phyloP scores from a whole-genome alignment of 2,329 filamentous ascomycete species.

The Sclerotinia borealis region DNA sequence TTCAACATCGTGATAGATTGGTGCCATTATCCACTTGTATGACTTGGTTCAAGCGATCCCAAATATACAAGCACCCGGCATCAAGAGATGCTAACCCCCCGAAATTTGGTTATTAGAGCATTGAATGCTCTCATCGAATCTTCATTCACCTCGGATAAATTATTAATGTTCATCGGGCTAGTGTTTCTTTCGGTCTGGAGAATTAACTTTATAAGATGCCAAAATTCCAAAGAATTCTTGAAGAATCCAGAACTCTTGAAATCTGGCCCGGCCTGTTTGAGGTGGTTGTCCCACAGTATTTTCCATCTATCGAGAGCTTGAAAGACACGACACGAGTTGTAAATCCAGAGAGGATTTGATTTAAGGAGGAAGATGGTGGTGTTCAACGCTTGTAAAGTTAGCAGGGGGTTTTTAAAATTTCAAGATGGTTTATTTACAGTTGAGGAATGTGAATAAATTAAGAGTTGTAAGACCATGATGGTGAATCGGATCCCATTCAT shows the following conservation, averaged over 20 bases:
- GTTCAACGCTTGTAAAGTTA: not conserved
- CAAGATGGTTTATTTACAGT: not conserved
- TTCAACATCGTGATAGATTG: not conserved
- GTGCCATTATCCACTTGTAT: not conserved
- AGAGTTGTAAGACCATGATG: not conserved
- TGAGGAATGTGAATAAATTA: not conserved
- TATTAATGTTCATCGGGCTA: not conserved
- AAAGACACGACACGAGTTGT: not conserved
- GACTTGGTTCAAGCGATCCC: not conserved
- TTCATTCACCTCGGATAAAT: no score
- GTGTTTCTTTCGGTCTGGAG: not conserved
- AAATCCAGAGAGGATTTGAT: not conserved
- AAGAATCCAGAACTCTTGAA: not conserved
- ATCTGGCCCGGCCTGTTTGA: not conserved
- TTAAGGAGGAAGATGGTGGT: not conserved
- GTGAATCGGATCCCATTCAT: not conserved
- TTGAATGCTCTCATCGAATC: not conserved
- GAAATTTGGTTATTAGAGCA: not conserved
- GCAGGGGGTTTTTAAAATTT: not conserved
- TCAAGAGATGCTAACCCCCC: not conserved
- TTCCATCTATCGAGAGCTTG: constrained; percentile 1
- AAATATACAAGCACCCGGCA: not conserved
- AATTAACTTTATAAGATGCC: not conserved
- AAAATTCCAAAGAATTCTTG: constrained; percentile 1
- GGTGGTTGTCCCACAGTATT: not conserved